Percentiles rank a stretch among this genome's conserved stretches.
Evolutionary conservation across 257 asterid genomes (phyloP).

Genomic region (Solanum neorickii): DNA sequence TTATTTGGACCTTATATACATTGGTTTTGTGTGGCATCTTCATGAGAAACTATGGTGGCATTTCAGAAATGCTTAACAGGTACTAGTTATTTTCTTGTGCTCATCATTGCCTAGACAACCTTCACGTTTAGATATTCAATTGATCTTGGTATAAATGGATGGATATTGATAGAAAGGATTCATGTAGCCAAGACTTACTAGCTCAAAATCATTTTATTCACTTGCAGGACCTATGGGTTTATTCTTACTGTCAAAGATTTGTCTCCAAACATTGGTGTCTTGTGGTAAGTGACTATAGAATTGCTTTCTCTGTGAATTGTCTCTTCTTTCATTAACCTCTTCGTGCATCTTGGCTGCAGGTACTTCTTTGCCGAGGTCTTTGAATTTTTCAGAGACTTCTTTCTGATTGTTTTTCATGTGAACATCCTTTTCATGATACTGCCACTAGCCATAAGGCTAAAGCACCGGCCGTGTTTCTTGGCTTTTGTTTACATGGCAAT

Average conservation of each 20-base stretch:
- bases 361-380: conserved; percentile 98
- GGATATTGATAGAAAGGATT: background rate
- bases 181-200: background rate
- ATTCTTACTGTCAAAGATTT: conserved; percentile 75
- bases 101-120: background rate
- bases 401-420: conserved; percentile 86
- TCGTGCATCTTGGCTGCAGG: conserved; percentile 42
- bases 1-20: conserved; percentile 57
- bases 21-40: conserved; percentile 53
- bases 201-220: background rate
- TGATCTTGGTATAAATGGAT: background rate
- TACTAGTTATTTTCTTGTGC: conserved; percentile 7
- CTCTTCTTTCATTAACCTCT: conserved; percentile 4
- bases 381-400: conserved; percentile 87
- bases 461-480: conserved; percentile 86
- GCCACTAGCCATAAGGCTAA: conserved; percentile 84
- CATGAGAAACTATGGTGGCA: conserved; percentile 70
- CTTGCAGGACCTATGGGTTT: conserved; percentile 90
- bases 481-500: conserved; percentile 82
- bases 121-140: background rate
- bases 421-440: conserved; percentile 81
- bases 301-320: background rate
- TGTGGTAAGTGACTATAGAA: conserved; percentile 45
- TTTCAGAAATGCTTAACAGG: conserved; percentile 80
- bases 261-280: conserved; percentile 92